Conservation (phyloP, 495 filamentous ascomycete genomes). For the Cenococcum geophilum region DNA sequence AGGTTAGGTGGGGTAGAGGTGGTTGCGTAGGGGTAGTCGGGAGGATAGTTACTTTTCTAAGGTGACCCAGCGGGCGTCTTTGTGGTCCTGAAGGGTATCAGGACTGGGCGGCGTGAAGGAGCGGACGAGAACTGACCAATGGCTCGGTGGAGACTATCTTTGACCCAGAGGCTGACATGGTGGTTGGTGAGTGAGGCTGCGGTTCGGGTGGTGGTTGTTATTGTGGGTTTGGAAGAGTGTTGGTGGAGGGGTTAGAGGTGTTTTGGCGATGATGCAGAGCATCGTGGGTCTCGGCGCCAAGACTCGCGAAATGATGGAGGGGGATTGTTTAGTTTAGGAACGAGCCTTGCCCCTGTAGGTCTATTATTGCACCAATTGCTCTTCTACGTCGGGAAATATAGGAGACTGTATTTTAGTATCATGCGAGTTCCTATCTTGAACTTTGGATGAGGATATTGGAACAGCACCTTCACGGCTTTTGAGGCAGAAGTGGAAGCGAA, state of each 20-base stretch:
- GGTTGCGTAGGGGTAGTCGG: too few relatives aligned
- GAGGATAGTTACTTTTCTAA: conserved; percentile 34
- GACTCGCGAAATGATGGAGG: too few relatives aligned
- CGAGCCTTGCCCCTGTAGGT: too few relatives aligned
- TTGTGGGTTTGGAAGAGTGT: background rate
- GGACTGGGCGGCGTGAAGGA: background rate
- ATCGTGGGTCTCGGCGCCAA: background rate
- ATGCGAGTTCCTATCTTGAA: too few relatives aligned
- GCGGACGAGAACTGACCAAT: conserved; percentile 22
- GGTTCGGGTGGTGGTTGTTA: background rate
- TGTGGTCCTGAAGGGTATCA: conserved; percentile 24
- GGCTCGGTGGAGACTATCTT: conserved; percentile 33
- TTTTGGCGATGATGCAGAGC: background rate
- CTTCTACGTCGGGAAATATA: too few relatives aligned
- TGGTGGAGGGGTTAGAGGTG: background rate
- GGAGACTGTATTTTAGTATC: too few relatives aligned
- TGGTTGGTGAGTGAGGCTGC: background rate
- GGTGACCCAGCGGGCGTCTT: conserved; percentile 32
- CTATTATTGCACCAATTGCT: too few relatives aligned
- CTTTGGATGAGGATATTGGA: too few relatives aligned
- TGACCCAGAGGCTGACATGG: conserved; percentile 9
- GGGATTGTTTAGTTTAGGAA: too few relatives aligned
- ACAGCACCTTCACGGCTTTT: too few relatives aligned
- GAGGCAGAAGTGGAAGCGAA: too few relatives aligned
- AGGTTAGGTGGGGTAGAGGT: too few relatives aligned